phyloP scores from a whole-genome alignment of 75 land plant genomes.

The Pseudotsuga menziesii region DNA sequence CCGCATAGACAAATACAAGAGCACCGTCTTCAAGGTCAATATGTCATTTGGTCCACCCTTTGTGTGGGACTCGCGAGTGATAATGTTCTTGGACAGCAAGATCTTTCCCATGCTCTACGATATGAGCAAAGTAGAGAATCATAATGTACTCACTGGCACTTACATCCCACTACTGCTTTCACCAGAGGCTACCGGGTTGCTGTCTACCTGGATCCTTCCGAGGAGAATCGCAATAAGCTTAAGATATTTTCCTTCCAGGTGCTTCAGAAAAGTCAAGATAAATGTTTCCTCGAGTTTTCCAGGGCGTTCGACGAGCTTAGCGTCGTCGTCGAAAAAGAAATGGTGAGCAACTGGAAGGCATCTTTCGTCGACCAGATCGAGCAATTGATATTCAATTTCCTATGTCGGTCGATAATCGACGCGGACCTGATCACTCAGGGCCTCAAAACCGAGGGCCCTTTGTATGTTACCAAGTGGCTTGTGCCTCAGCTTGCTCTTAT shows the following conservation, averaged over 20 bases:
- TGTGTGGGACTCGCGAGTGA: slow-evolving; percentile 44
- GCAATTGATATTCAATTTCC: slow-evolving; percentile 4
- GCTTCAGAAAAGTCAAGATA: not conserved
- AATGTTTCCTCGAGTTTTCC: not conserved
- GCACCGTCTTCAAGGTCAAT: slow-evolving; percentile 77
- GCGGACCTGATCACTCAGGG: slow-evolving; percentile 7
- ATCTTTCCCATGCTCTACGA: slow-evolving; percentile 88
- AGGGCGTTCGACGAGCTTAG: not conserved
- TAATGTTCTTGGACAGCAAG: slow-evolving; percentile 71
- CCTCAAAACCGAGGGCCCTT: slow-evolving; percentile 9
- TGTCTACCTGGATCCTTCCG: slow-evolving; percentile 24
- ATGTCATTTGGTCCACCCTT: slow-evolving; percentile 79
- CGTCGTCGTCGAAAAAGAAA: not conserved
- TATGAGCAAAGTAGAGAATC: slow-evolving; percentile 61
- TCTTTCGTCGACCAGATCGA: not conserved
- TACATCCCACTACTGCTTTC: slow-evolving; percentile 24
- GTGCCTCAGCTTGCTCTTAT: slow-evolving; percentile 32
- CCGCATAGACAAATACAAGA: slow-evolving; percentile 45
- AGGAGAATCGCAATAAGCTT: slow-evolving; percentile 12
- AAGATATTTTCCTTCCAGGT: slow-evolving; percentile 27
- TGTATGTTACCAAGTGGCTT: slow-evolving; percentile 22
- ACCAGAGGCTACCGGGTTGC: slow-evolving; percentile 25
- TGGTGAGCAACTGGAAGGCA: not conserved
- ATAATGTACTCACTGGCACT: slow-evolving; percentile 21
- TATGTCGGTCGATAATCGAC: slow-evolving; percentile 11